Evolutionary conservation across 768 basidiomycete species (phyloP).

Genomic region (Leccinum truebloodii): DNA sequence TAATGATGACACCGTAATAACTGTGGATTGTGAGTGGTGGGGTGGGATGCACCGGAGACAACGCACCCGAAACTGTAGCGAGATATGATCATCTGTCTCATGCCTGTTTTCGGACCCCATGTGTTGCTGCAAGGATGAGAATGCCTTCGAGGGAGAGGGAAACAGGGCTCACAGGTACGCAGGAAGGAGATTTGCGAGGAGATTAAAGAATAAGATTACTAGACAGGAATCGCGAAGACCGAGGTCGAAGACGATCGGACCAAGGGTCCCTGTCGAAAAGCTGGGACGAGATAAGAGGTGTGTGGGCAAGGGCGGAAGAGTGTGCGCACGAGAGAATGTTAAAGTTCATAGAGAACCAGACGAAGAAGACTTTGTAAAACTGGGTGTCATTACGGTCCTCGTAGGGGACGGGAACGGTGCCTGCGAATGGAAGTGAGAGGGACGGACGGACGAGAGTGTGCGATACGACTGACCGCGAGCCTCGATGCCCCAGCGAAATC

Average conservation of each 20-base stretch:
- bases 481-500: conserved; percentile 36
- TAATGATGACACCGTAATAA: conserved; percentile 54
- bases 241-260: conserved; percentile 61
- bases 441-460: fast-evolving
- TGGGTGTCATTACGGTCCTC: conserved; percentile 57
- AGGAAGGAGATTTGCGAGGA: conserved; percentile 57
- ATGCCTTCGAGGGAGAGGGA: neutral
- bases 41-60: conserved; percentile 34
- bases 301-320: neutral
- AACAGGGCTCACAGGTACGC: conserved; percentile 53
- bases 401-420: conserved; percentile 53
- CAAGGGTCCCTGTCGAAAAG: conserved; percentile 69
- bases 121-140: conserved; percentile 43
- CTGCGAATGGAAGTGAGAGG: conserved; percentile 22
- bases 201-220: conserved; percentile 67
- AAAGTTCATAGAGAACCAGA: conserved; percentile 73
- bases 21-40: conserved; percentile 23
- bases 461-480: conserved; percentile 24
- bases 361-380: conserved; percentile 65
- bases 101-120: conserved; percentile 78
- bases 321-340: conserved; percentile 55
- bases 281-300: conserved; percentile 31
- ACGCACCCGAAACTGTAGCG: conserved; percentile 56
- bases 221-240: conserved; percentile 63
- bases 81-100: conserved; percentile 80